phyloP scores from a whole-genome alignment of 2,329 filamentous ascomycete species.

The Aureobasidium pullulans region DNA sequence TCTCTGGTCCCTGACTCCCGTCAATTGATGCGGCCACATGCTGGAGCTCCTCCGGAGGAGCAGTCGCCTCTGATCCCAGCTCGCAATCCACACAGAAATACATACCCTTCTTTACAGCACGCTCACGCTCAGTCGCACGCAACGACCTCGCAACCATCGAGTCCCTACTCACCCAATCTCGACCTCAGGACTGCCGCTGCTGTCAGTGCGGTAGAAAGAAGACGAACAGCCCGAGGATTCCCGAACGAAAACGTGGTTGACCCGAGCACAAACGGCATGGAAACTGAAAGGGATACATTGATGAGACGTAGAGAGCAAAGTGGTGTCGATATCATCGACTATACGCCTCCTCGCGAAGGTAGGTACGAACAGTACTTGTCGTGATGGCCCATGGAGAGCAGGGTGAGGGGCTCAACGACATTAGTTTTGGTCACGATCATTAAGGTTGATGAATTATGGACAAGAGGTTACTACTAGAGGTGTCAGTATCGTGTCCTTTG shows the following conservation, averaged over 20 bases:
- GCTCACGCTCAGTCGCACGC: background rate
- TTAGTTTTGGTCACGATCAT: background rate
- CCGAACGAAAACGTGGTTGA: conserved; percentile 23
- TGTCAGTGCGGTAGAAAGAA: background rate
- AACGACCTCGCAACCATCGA: background rate
- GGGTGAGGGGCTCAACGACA: background rate
- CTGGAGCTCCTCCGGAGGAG: background rate
- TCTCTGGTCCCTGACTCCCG: background rate
- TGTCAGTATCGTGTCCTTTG: background rate
- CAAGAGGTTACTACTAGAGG: background rate
- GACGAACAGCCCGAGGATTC: background rate
- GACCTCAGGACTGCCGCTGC: conserved; percentile 5
- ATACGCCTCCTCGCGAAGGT: conserved; percentile 26
- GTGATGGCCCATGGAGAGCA: background rate
- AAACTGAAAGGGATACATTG: conserved; percentile 22
- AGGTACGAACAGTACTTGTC: conserved; percentile 24
- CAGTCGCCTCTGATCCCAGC: background rate
- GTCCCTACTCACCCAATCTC: conserved; percentile 2
- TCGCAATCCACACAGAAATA: conserved; percentile 15
- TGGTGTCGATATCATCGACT: conserved; percentile 13
- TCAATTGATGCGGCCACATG: background rate
- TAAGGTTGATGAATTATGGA: background rate
- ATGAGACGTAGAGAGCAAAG: conserved; percentile 17
- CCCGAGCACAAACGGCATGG: conserved; percentile 15
- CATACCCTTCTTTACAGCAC: conserved; percentile 13